Evolutionary conservation across 176 grass and related monocot genomes (phyloP), one percentile per base, ranked within the genome.

Genomic region (Urochloa ruziziensis): DNA sequence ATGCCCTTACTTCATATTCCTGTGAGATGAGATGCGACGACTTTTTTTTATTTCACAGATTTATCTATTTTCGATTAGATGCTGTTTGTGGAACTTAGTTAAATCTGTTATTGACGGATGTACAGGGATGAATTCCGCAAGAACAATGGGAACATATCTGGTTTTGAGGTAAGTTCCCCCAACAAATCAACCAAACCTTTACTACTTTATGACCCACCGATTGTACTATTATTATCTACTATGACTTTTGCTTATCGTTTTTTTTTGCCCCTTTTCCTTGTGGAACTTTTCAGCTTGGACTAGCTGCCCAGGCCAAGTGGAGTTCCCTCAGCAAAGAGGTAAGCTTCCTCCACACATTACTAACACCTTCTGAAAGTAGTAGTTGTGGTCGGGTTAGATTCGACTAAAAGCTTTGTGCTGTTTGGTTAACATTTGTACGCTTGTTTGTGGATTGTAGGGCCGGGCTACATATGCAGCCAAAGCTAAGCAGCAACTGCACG

Each of bases 241-340:
- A 3, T 10, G n/a, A n/a, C 27, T 35, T 1, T 53, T 53, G 51
- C 17, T 53, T 53, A 53, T 53, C 51, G 17, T 39, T 53, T 53
- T 53, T 53, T 53, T 53, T 52, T 52, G 51, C 51, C 51, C 51
- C 51, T 53, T 37, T 32, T 35, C 2, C 0, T 10, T 13, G 0
- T 14, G 1, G 23, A 25, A 40, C 5, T 53, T 69, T 74, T 54
- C 63, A 98, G 96, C 91, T 95, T 29, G 96, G 93, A 5, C 95
- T 95, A 79, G 96, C 91, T 2, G 96, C 91, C 2, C 93, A 91
- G 28, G 93, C 93, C 34, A 95, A 90, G 91, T 98, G 96, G 96
- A 98, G 95, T 87, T 80, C 89, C 51, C n/a, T 98, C 53, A 86
- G 37, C 28, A 93, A 98, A 29, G 58, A 89, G 46, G 96, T 98